Evolutionary conservation across 164 flowering plant genomes (phyloP).

Genomic region (Saururus chinensis): DNA sequence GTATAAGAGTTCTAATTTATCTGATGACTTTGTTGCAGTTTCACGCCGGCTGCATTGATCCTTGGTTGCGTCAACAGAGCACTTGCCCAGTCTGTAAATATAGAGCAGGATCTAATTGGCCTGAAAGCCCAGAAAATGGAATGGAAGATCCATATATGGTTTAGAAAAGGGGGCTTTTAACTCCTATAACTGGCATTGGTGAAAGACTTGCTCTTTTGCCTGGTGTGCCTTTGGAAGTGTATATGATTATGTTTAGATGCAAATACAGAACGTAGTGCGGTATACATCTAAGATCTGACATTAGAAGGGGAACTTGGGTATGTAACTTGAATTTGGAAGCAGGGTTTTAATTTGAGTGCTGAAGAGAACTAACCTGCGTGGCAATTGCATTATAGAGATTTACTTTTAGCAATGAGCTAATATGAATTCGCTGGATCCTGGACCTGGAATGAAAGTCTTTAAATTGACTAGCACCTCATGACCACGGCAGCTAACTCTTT

Average conservation of each 20-base stretch:
- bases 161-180: background rate
- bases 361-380: background rate
- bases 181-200: no score
- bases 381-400: no score
- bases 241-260: background rate
- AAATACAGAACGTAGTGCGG: background rate
- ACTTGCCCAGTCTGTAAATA: constrained; percentile 67
- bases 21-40: constrained; percentile 31
- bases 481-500: no score
- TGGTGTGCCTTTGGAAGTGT: background rate
- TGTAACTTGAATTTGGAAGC: no score
- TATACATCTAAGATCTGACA: background rate
- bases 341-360: background rate
- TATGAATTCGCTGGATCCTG: no score
- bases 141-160: constrained; percentile 2
- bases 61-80: constrained; percentile 66
- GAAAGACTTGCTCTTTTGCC: background rate
- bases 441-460: no score
- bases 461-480: no score
- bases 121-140: constrained; percentile 21
- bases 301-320: background rate
- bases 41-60: constrained; percentile 60
- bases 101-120: constrained; percentile 40
- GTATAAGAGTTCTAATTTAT: background rate
- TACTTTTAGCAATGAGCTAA: no score